Evolutionary conservation across 2,329 filamentous ascomycete species (phyloP), one percentile per base, ranked within the genome.

Genomic region (Zelopaecilomyces penicillatus): DNA sequence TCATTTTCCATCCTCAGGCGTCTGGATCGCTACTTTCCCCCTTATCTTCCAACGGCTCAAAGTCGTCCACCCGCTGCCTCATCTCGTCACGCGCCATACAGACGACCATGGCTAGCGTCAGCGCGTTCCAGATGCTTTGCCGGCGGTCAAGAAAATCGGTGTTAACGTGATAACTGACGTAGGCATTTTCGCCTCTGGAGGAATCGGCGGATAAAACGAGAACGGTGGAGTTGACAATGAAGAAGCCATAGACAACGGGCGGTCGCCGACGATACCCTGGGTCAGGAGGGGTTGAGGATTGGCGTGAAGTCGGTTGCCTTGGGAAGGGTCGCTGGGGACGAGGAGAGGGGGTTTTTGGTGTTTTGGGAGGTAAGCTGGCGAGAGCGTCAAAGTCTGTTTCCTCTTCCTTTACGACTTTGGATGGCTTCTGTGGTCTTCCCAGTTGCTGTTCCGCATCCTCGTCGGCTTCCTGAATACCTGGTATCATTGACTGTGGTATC

Each of bases 81-180:
- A 69, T 54, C 43, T 68, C 63, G 39, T 70, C 66, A 10, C 67
- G 59, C 4, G 67, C 67, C 43, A 65, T 50, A 43, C 67, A 70
- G 2, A 62, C 59, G 8, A 61, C 61, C 26, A 68, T 58, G 6
- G 66, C 68, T 7, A 68, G 43, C 4, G 68, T 70, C 33, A 71
- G 51, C 2, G 66, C 68, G 49, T 71, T 70, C 68, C 68, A 71
- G 26, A 71, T 60, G 42, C 66, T 63, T 51, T 70, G 67, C 12
- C 60, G 55, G 8, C 55, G 55, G 37, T 68, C 61, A 42, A 59
- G 55, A 37, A 71, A 68, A 38, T 67, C 57, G 26, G 63, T 54
- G 38, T 68, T 63, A n/a, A 69, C 61, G 38, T 70, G 68, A 43
- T 65, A 70, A 50, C 65, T 70, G 30, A 70, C 59, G 41, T 63